Evolutionary conservation across 2,329 filamentous ascomycete species (phyloP).

Genomic region (Helminthosporium solani): DNA sequence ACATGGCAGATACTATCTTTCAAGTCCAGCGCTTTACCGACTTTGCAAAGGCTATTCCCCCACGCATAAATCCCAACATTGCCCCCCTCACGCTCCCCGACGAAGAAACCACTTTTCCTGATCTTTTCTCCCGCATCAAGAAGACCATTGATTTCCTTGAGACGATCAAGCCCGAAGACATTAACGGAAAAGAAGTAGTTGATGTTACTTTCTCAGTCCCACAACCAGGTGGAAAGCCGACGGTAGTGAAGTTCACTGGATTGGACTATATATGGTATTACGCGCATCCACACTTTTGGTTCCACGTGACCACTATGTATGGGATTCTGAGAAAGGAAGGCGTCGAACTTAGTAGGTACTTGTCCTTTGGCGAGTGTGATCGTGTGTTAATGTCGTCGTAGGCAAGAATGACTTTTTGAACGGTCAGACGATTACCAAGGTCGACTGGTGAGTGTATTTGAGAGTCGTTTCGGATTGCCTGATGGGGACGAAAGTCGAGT

Average conservation of each 20-base stretch:
- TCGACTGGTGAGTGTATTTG: constrained; percentile 1
- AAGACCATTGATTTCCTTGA: constrained; percentile 52
- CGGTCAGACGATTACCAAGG: not conserved
- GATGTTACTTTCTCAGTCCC: constrained; percentile 41
- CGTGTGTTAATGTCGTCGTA: not conserved
- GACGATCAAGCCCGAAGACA: constrained; percentile 42
- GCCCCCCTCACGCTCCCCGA: constrained; percentile 41
- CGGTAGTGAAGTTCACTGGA: constrained; percentile 46
- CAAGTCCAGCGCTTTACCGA: constrained; percentile 52
- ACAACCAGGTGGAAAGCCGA: constrained; percentile 15
- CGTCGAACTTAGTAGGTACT: constrained; percentile 59
- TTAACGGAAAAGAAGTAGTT: constrained; percentile 47
- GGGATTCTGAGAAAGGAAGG: constrained; percentile 62
- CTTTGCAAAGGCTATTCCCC: constrained; percentile 44
- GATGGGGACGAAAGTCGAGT: too few relatives aligned
- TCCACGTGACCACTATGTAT: constrained; percentile 63
- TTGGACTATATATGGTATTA: constrained; percentile 52
- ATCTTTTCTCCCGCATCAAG: constrained; percentile 51
- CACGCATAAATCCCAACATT: constrained; percentile 41
- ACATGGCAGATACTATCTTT: constrained; percentile 54
- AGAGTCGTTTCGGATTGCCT: not conserved
- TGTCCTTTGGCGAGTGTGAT: constrained; percentile 51
- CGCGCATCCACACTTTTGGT: constrained; percentile 62
- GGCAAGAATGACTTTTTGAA: not conserved
- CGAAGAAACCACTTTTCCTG: constrained; percentile 51